Evolutionary conservation across 345 rosid species (phyloP).

Genomic region (Hibiscus syriacus): DNA sequence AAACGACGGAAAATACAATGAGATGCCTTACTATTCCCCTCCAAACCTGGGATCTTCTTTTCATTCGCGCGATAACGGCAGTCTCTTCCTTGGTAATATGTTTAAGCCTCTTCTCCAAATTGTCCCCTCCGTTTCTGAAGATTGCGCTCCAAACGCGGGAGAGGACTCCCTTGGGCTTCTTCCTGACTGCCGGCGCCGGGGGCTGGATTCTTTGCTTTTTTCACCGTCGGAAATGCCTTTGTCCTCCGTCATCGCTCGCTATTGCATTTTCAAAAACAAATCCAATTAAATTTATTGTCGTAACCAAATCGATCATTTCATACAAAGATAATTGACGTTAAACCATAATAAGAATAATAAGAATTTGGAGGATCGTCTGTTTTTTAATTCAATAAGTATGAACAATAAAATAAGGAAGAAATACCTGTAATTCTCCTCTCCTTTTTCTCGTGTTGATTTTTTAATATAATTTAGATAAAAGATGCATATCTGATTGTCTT

Average conservation of each 20-base stretch:
- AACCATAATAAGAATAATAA: neutral
- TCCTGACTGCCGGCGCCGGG: constrained; percentile 18
- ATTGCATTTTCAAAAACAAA: neutral
- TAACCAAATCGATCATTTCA: neutral
- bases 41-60: constrained; percentile 56
- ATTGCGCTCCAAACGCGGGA: constrained; percentile 73
- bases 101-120: constrained; percentile 85
- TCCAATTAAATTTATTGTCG: neutral
- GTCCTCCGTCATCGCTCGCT: constrained; percentile 29
- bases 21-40: constrained; percentile 53
- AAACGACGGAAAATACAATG: constrained; percentile 53
- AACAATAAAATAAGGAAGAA: neutral
- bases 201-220: constrained; percentile 20
- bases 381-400: neutral
- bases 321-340: neutral
- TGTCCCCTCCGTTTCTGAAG: constrained; percentile 51
- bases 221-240: constrained; percentile 24
- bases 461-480: neutral
- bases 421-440: neutral
- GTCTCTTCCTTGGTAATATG: constrained; percentile 85
- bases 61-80: constrained; percentile 51
- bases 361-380: neutral
- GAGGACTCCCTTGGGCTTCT: constrained; percentile 56
- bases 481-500: neutral
- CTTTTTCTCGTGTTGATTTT: neutral